Conservation (phyloP, 106 monocot species). For the Cymbidium sinense region DNA sequence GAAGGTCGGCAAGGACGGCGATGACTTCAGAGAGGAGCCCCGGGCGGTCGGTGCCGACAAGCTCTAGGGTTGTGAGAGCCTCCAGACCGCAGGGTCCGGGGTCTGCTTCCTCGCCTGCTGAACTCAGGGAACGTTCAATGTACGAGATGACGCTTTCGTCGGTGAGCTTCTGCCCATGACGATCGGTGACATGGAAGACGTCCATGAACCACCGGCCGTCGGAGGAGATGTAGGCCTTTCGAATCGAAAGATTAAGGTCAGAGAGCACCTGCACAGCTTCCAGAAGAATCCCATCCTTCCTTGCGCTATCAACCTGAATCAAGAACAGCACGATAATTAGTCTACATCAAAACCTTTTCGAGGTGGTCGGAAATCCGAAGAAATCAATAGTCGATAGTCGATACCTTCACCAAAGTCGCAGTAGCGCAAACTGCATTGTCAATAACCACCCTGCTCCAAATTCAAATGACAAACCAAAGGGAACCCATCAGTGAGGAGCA, state of each 20-base stretch:
- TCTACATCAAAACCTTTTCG: not conserved
- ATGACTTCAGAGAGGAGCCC: constrained; percentile 61
- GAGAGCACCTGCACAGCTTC: constrained; percentile 58
- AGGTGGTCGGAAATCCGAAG: not conserved
- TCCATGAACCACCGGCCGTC: constrained; percentile 84
- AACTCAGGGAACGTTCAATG: constrained; percentile 24
- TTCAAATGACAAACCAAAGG: not conserved
- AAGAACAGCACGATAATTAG: not conserved
- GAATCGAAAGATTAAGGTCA: constrained; percentile 57
- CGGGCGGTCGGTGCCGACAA: constrained; percentile 48
- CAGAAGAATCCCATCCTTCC: constrained; percentile 50
- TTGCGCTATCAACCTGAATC: constrained; percentile 40
- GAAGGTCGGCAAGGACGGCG: constrained; percentile 53
- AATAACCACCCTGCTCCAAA: constrained; percentile 45
- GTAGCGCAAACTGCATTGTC: constrained; percentile 51
- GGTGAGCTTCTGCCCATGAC: constrained; percentile 39
- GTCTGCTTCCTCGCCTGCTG: not conserved
- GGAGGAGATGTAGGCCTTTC: constrained; percentile 71
- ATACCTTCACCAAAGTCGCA: constrained; percentile 50
- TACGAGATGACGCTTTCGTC: constrained; percentile 34
- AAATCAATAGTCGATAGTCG: not conserved
- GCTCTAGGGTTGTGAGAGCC: constrained; percentile 33
- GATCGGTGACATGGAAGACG: constrained; percentile 72
- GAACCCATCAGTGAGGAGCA: not conserved
- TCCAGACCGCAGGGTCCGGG: not conserved